These are phyloP conservation scores for Metschnikowia similis DNA, from an alignment of 805 yeast species.

Conservation along the genomic window DNA sequence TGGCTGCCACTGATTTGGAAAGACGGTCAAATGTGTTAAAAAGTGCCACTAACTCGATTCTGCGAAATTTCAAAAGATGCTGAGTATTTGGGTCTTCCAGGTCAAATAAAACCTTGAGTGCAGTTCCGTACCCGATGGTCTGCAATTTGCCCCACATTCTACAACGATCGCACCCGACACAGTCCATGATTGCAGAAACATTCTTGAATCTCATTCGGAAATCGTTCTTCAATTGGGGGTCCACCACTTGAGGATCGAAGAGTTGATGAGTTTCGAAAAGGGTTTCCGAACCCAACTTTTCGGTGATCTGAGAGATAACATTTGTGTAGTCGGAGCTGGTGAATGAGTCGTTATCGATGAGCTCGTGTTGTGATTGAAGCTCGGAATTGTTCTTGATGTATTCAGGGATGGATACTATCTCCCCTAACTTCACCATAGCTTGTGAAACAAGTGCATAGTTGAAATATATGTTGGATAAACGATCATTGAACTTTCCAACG, in stretches of 20 bases:
- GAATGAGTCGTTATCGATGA: slow-evolving; percentile 33
- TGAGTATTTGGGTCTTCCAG: slow-evolving; percentile 49
- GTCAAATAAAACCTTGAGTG: slow-evolving; percentile 85
- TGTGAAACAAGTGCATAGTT: slow-evolving; percentile 85
- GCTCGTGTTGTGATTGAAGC: slow-evolving; percentile 20
- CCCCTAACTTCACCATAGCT: slow-evolving; percentile 60
- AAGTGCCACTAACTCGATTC: slow-evolving; percentile 85
- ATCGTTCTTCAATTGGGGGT: slow-evolving; percentile 67
- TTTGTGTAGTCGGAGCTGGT: slow-evolving; percentile 24
- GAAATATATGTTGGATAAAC: slow-evolving; percentile 85
- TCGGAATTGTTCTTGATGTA: slow-evolving; percentile 23
- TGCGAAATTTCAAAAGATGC: slow-evolving; percentile 56
- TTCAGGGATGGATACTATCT: slow-evolving; percentile 26
- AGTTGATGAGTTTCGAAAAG: slow-evolving; percentile 46
- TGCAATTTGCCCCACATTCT: slow-evolving; percentile 98
- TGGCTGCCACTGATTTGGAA: slow-evolving; percentile 75
- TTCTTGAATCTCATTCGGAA: slow-evolving; percentile 82
- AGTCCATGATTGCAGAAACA: slow-evolving; percentile 91
- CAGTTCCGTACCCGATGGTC: slow-evolving; percentile 96
- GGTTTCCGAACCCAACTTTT: slow-evolving; percentile 21
- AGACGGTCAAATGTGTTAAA: slow-evolving; percentile 90
- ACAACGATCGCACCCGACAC: slow-evolving; percentile 98
- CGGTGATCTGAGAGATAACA: slow-evolving; percentile 10
- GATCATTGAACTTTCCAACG: slow-evolving; percentile 86
- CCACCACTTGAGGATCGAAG: slow-evolving; percentile 43